A percentile compares a stretch with the other conserved stretches of the same genome.
These are phyloP conservation scores for Apophysomyces ossiformis DNA, from an alignment of 371 early-diverging fungal genomes.

Conservation along the genomic window DNA sequence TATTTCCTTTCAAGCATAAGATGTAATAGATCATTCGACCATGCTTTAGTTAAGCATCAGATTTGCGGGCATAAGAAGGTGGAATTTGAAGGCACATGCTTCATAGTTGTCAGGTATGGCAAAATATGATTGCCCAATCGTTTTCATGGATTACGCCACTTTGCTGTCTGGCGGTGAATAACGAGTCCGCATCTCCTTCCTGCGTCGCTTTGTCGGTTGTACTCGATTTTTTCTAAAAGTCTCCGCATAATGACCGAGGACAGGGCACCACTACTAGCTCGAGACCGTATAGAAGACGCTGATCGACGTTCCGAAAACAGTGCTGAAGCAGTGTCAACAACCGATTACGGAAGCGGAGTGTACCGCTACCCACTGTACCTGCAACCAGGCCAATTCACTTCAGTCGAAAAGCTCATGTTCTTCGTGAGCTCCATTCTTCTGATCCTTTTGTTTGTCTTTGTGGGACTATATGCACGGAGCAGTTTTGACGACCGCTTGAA, in stretches of 20 bases:
- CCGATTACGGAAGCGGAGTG: constrained; percentile 30
- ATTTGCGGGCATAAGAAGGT: no score
- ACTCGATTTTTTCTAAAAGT: not conserved
- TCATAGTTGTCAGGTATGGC: no score
- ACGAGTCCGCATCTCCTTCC: not conserved
- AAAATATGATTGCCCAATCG: no score
- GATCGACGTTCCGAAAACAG: constrained; percentile 20
- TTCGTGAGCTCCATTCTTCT: constrained; percentile 44
- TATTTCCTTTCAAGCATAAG: no score
- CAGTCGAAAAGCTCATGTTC: constrained; percentile 53
- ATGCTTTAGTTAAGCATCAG: no score
- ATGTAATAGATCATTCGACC: no score
- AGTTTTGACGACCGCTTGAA: constrained; percentile 27
- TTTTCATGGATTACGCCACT: no score
- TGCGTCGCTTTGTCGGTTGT: not conserved
- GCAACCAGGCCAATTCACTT: constrained; percentile 52
- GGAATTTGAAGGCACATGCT: no score
- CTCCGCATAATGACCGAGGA: constrained; percentile 14
- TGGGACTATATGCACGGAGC: constrained; percentile 49
- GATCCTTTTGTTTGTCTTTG: constrained; percentile 46
- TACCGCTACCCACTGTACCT: constrained; percentile 46
- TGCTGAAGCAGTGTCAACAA: constrained; percentile 24
- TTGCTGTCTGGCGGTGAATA: no score
- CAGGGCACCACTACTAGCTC: constrained; percentile 25
- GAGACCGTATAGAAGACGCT: constrained; percentile 22